Percentiles rank a stretch among this genome's conserved stretches.
Conservation (phyloP, 1,139 yeast genomes). For the Pichia sp. region DNA sequence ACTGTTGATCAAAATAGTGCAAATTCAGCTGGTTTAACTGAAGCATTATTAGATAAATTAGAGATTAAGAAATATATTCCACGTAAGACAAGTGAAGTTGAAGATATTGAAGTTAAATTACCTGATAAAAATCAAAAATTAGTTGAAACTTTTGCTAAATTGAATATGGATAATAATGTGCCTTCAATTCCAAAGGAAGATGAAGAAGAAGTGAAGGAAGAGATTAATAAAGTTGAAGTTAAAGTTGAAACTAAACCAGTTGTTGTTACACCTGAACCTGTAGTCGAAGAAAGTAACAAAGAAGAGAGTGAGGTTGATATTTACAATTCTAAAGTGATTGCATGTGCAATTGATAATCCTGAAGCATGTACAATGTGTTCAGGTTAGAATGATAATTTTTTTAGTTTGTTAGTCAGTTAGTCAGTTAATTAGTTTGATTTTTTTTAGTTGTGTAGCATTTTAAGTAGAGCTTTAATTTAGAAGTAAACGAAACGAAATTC, state of each 20-base stretch:
- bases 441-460: background rate
- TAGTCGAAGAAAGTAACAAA: constrained; percentile 19
- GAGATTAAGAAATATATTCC: constrained; percentile 28
- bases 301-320: constrained; percentile 49
- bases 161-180: constrained; percentile 24
- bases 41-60: constrained; percentile 50
- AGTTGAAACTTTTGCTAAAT: constrained; percentile 9
- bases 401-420: background rate
- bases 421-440: background rate
- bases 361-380: constrained; percentile 99
- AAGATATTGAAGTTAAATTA: constrained; percentile 31
- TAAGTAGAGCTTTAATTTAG: background rate
- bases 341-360: constrained; percentile 95
- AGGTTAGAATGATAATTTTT: constrained; percentile 43
- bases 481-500: background rate
- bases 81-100: constrained; percentile 23
- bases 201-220: background rate
- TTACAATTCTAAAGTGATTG: constrained; percentile 86
- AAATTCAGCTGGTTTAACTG: constrained; percentile 42
- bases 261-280: constrained; percentile 16
- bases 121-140: constrained; percentile 31
- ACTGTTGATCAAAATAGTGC: constrained; percentile 41
- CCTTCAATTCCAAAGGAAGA: constrained; percentile 17
- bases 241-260: constrained; percentile 20
- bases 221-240: background rate